Evolutionary conservation across 2,329 filamentous ascomycete genomes (phyloP).

Genomic region (Ophiostoma pallidulum): DNA sequence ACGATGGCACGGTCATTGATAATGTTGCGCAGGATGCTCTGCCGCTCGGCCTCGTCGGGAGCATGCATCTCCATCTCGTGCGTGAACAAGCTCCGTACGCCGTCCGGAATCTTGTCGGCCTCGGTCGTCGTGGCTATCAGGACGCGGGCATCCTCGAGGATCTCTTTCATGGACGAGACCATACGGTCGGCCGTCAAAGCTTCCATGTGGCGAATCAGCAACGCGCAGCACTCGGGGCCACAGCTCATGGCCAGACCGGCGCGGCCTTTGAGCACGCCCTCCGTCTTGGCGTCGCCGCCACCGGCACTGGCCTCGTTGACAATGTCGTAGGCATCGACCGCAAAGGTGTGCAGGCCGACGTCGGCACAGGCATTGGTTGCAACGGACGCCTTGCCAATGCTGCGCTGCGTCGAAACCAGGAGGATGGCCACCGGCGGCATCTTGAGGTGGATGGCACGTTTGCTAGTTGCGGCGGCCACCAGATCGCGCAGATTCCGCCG

Average conservation of each 20-base stretch:
- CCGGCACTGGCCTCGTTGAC: slow-evolving; percentile 82
- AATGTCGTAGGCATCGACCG: slow-evolving; percentile 87
- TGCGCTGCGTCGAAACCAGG: slow-evolving; percentile 81
- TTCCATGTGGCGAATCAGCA: slow-evolving; percentile 86
- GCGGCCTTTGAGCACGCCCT: slow-evolving; percentile 77
- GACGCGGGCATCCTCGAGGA: slow-evolving; percentile 69
- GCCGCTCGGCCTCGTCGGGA: slow-evolving; percentile 84
- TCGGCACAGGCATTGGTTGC: slow-evolving; percentile 72
- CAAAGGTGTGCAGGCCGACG: slow-evolving; percentile 80
- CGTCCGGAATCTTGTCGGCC: slow-evolving; percentile 86
- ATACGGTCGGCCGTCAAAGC: slow-evolving; percentile 87
- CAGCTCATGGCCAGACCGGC: slow-evolving; percentile 85
- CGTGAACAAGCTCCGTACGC: slow-evolving; percentile 81
- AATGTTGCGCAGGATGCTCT: slow-evolving; percentile 73
- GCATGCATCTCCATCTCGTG: slow-evolving; percentile 92
- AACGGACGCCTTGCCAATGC: slow-evolving; percentile 82
- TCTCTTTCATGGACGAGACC: slow-evolving; percentile 71
- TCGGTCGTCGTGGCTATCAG: slow-evolving; percentile 92
- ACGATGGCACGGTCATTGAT: slow-evolving; percentile 65
- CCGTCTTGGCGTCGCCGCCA: slow-evolving; percentile 86
- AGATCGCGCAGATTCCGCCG: slow-evolving; percentile 71
- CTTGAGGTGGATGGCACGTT: slow-evolving; percentile 73
- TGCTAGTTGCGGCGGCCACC: slow-evolving; percentile 79
- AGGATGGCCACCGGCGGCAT: slow-evolving; percentile 84
- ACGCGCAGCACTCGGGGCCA: slow-evolving; percentile 69